Evolutionary conservation across 805 yeast species (phyloP).

Genomic region (Hanseniaspora clermontiae): DNA sequence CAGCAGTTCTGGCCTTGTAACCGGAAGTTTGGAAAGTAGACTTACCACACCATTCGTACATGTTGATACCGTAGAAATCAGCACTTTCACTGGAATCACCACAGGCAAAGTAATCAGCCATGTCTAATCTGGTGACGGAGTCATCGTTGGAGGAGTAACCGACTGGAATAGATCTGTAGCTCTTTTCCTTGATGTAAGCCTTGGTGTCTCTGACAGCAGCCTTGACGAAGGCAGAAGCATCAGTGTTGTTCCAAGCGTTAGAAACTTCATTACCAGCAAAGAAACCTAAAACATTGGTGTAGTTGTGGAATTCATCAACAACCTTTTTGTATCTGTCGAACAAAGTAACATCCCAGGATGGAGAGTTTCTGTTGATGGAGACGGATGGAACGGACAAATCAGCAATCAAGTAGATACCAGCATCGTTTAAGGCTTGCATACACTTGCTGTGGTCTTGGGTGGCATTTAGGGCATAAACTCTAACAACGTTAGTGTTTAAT

Average conservation of each 20-base stretch:
- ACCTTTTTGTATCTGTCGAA: slow-evolving; percentile 57
- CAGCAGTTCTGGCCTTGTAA: slow-evolving; percentile 49
- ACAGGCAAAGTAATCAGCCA: slow-evolving; percentile 69
- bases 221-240: slow-evolving; percentile 68
- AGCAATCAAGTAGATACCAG: slow-evolving; percentile 71
- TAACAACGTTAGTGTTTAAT: slow-evolving; percentile 53
- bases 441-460: slow-evolving; percentile 53
- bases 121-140: slow-evolving; percentile 45
- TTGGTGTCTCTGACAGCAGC: slow-evolving; percentile 74
- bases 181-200: slow-evolving; percentile 45
- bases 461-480: slow-evolving; percentile 66
- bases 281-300: slow-evolving; percentile 66
- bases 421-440: slow-evolving; percentile 53
- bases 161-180: slow-evolving; percentile 60
- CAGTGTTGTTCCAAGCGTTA: slow-evolving; percentile 51
- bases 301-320: slow-evolving; percentile 54
- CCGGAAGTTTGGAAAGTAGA: slow-evolving; percentile 51
- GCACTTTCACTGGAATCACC: slow-evolving; percentile 53
- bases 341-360: slow-evolving; percentile 52
- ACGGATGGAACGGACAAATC: slow-evolving; percentile 58
- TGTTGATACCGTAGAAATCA: slow-evolving; percentile 78
- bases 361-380: slow-evolving; percentile 50
- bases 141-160: slow-evolving; percentile 79
- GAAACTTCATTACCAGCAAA: slow-evolving; percentile 82
- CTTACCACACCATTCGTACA: slow-evolving; percentile 80